These are phyloP conservation scores for Capsicum pubescens DNA, from an alignment of 257 asterid species.

Conservation along the genomic window DNA sequence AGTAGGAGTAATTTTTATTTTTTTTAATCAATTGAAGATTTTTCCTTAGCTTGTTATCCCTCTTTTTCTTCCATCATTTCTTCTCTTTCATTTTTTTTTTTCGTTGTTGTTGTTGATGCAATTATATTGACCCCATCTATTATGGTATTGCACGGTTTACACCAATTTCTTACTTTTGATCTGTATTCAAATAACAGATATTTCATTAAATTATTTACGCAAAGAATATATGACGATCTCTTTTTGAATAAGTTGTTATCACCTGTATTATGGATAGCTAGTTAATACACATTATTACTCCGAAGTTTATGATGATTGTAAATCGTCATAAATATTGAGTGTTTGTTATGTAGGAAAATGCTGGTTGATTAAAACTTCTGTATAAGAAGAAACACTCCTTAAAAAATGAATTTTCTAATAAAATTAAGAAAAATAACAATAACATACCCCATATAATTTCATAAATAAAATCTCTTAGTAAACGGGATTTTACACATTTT, in stretches of 20 bases:
- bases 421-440: no score
- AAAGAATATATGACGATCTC: not conserved
- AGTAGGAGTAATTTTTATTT: not conserved
- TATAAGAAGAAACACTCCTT: not conserved
- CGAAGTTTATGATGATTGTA: not conserved
- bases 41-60: not conserved
- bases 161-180: not conserved
- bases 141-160: not conserved
- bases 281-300: not conserved
- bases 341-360: not conserved
- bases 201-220: not conserved
- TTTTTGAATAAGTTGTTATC: not conserved
- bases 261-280: not conserved
- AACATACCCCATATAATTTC: no score
- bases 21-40: not conserved
- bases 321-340: not conserved
- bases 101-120: not conserved
- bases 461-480: no score
- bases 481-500: no score
- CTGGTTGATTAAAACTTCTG: not conserved
- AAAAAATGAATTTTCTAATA: not conserved
- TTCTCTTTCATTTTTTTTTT: not conserved
- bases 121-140: not conserved
- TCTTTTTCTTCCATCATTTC: not conserved
- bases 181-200: not conserved